phyloP scores from a whole-genome alignment of 2,329 filamentous ascomycete species.

The Curvularia eragrostidis region DNA sequence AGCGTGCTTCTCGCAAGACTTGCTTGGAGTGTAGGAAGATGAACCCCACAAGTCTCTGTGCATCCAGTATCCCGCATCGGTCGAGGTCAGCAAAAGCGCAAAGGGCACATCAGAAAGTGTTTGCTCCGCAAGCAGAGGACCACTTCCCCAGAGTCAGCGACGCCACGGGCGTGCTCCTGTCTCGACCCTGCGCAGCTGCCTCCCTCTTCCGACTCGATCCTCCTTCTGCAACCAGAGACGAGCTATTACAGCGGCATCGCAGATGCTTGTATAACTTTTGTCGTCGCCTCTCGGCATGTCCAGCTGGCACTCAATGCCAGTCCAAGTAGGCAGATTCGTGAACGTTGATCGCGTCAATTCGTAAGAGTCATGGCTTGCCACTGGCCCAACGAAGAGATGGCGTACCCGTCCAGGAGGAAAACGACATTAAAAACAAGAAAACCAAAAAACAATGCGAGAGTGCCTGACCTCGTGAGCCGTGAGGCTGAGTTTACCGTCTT shows the following conservation, averaged over 20 bases:
- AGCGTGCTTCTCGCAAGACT: constrained; percentile 50
- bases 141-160: constrained; percentile 36
- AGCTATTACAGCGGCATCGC: constrained; percentile 48
- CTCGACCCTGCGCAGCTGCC: constrained; percentile 31
- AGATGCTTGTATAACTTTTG: constrained; percentile 51
- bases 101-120: constrained; percentile 40
- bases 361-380: constrained; percentile 47
- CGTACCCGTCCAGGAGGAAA: constrained; percentile 39
- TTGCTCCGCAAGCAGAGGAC: constrained; percentile 51
- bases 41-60: constrained; percentile 55
- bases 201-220: constrained; percentile 18
- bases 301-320: constrained; percentile 51
- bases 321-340: constrained; percentile 35
- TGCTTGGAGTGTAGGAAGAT: constrained; percentile 63
- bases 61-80: constrained; percentile 22
- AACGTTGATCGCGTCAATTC: constrained; percentile 43
- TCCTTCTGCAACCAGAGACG: constrained; percentile 34
- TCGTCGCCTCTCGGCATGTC: constrained; percentile 47
- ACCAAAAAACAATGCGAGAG: constrained; percentile 48
- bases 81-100: constrained; percentile 43
- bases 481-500: constrained; percentile 52
- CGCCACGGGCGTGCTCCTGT: constrained; percentile 44
- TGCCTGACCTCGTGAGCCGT: constrained; percentile 52
- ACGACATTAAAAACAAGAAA: constrained; percentile 52
- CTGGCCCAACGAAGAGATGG: constrained; percentile 46